These are phyloP conservation scores for Emericellopsis atlantica DNA, from an alignment of 2,329 filamentous ascomycete genomes.

Conservation along the genomic window DNA sequence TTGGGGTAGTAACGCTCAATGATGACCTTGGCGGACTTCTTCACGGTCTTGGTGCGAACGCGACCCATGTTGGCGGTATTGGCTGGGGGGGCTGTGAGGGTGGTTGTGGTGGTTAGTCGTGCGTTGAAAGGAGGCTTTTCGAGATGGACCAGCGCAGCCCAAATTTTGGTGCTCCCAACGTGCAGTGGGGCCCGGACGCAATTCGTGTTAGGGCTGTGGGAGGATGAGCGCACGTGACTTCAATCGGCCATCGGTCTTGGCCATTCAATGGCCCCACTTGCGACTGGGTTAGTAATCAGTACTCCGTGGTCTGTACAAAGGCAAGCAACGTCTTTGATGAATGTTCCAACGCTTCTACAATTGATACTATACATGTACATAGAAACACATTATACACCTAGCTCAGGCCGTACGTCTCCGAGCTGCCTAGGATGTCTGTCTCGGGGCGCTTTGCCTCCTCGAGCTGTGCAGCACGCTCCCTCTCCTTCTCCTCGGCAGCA, in stretches of 20 bases:
- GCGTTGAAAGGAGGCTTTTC: neutral
- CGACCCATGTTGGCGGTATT: conserved; percentile 55
- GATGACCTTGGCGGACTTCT: conserved; percentile 93
- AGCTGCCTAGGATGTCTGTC: conserved; percentile 30
- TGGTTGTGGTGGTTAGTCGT: conserved; percentile 8
- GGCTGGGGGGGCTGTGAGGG: conserved; percentile 10
- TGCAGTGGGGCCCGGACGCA: neutral
- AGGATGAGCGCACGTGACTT: neutral
- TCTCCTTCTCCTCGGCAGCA: too few species aligned
- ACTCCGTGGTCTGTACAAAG: too few species aligned
- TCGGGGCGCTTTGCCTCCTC: conserved; percentile 26
- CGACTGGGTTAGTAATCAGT: neutral
- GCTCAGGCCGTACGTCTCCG: conserved; percentile 19
- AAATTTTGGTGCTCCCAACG: conserved; percentile 1
- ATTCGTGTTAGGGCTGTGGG: conserved; percentile 3
- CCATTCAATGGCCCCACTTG: neutral
- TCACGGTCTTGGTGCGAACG: conserved; percentile 58
- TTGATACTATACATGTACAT: too few species aligned
- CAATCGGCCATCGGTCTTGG: too few species aligned
- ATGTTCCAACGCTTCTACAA: too few species aligned
- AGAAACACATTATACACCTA: too few species aligned
- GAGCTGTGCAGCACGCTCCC: too few species aligned
- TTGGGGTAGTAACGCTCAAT: conserved; percentile 98
- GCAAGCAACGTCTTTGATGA: too few species aligned
- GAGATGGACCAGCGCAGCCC: neutral